Percentiles rank a stretch among this genome's conserved stretches.
These are phyloP conservation scores for Salix exigua DNA, from an alignment of 345 rosid genomes.

Conservation along the genomic window DNA sequence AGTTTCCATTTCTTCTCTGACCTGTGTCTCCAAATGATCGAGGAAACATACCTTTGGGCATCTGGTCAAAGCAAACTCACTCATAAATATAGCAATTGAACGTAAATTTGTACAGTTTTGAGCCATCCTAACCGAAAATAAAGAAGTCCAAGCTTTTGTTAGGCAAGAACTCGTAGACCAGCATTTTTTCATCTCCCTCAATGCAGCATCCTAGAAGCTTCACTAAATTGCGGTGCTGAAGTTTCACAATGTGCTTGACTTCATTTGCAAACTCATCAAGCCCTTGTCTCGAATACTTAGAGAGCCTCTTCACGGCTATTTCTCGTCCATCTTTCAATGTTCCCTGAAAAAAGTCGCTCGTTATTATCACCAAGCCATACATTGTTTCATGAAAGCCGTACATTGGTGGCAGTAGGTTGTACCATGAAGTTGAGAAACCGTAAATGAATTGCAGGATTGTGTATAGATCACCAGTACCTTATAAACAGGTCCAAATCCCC, in stretches of 20 bases:
- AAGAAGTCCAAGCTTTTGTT: conserved; percentile 1
- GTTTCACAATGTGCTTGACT: conserved; percentile 1
- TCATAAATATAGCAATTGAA: no score
- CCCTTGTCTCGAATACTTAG: background rate
- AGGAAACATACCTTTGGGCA: no score
- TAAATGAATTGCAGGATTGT: background rate
- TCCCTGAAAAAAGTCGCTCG: background rate
- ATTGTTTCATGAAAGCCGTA: no score
- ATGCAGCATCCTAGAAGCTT: conserved; percentile 16
- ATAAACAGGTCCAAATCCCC: background rate
- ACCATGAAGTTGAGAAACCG: background rate
- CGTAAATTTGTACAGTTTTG: no score
- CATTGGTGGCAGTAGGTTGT: no score
- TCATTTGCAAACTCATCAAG: background rate
- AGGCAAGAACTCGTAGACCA: conserved; percentile 10
- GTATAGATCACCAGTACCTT: background rate
- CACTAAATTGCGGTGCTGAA: conserved; percentile 7
- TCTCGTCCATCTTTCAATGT: background rate
- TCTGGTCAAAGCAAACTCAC: no score
- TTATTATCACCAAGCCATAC: background rate
- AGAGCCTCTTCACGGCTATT: conserved; percentile 8
- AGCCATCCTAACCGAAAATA: background rate
- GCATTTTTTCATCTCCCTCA: background rate
- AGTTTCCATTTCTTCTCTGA: no score
- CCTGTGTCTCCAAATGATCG: no score